Evolutionary conservation across 2,329 filamentous ascomycete genomes (phyloP).

Genomic region (Arthrobotrys sinensis): DNA sequence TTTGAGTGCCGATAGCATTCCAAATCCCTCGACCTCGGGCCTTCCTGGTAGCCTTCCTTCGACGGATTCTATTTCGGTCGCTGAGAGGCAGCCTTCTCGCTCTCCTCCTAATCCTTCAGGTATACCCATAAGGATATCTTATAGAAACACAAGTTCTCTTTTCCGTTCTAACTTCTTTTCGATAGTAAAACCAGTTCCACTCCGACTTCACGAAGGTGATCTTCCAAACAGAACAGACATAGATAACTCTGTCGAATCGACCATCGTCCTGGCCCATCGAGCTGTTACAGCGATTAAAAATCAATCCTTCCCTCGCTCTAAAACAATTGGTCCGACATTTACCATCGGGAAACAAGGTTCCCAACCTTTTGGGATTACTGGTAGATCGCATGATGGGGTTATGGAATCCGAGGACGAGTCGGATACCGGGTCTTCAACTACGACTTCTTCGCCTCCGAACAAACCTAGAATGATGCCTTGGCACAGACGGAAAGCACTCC

Average conservation of each 20-base stretch:
- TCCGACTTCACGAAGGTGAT: constrained; percentile 20
- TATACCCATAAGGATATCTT: constrained; percentile 12
- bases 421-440: constrained; percentile 49
- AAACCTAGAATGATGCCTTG: constrained; percentile 50
- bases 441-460: constrained; percentile 11
- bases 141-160: not conserved
- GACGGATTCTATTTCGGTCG: constrained; percentile 10
- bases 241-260: constrained; percentile 50
- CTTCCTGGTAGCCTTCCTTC: constrained; percentile 24
- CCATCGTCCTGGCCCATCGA: constrained; percentile 55
- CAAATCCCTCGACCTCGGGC: constrained; percentile 23
- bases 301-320: constrained; percentile 36
- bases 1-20: constrained; percentile 24
- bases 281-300: constrained; percentile 53
- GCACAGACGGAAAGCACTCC: not conserved
- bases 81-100: constrained; percentile 12
- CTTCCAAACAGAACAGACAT: constrained; percentile 12
- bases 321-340: constrained; percentile 40
- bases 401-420: constrained; percentile 59
- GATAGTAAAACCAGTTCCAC: constrained; percentile 28
- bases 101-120: constrained; percentile 25
- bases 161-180: constrained; percentile 4
- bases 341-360: constrained; percentile 49
- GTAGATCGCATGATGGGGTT: constrained; percentile 58
- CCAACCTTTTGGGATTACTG: constrained; percentile 40